Evolutionary conservation across 257 asterid species (phyloP), one percentile per base, ranked within the genome.

Genomic region (Ilex aquifolium): DNA sequence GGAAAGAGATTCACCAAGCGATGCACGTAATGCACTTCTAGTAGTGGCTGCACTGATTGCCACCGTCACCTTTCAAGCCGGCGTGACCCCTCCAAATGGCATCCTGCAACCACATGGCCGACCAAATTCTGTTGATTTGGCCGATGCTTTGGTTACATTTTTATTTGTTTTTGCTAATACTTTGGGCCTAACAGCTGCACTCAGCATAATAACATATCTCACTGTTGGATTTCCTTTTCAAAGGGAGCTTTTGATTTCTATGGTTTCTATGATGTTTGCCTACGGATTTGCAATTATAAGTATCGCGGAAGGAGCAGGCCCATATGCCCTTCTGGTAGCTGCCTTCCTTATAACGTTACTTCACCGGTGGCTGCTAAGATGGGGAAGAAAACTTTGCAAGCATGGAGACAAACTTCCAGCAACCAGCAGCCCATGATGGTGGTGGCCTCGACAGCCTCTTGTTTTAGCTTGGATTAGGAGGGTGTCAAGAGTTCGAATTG

Each of bases 151-250:
- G 27, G 27, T 21, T 21, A 21, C 27, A 21, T 21, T 21, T 21
- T 21, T 21, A 0, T 21, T 21, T 21, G 1, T 21, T 21, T 21
- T 21, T 21, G 31, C 67, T 3, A 62, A 56, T 64, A 65, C 76
- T n/a, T 65, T 72, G 32, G 76, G 68, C 44, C 52, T 72, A 12
- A 56, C 72, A 21, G 65, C 76, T 54, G 55, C 72, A 7, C 49
- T 59, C 2, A 65, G 72, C 76, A 72, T 72, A 6, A 65, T 72
- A 7, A 72, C 65, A 31, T 72, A 72, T 48, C 72, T 71, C 48
- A 71, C 76, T 13, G 29, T 55, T 9, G 67, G 68, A 5, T 71
- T 71, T 17, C 71, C 75, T 4, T 64, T 70, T 64, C 71, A 60
- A 40, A 60, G 60, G 15, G 76, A 65, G 39, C 67, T 71, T 8